Conservation (phyloP, 139 green algal species). For the Pleodorina starrii region DNA sequence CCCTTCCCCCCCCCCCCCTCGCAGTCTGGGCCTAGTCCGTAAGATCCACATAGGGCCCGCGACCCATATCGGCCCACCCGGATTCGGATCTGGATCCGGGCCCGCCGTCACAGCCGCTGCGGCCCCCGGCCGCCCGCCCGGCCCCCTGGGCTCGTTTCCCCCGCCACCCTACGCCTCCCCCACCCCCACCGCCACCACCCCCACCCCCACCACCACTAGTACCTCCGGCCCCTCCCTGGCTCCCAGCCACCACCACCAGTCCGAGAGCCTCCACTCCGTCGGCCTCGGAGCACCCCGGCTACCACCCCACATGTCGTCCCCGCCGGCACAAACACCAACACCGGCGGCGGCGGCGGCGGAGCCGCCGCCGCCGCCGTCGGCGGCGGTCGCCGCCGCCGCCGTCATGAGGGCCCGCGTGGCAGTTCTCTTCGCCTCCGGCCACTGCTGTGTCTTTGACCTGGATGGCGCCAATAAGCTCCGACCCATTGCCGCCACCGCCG, state of each 20-base stretch:
- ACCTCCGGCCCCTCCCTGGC: not conserved
- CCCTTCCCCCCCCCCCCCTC: not conserved
- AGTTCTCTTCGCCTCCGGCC: slow-evolving; percentile 70
- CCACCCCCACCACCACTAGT: too few relatives aligned
- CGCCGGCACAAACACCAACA: not conserved
- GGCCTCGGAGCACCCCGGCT: not conserved
- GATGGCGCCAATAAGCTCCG: slow-evolving; percentile 58
- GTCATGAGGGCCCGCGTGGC: slow-evolving; percentile 59
- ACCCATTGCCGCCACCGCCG: not conserved
- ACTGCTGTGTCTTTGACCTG: slow-evolving; percentile 79
- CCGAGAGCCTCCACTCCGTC: not conserved
- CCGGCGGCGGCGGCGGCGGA: not conserved
- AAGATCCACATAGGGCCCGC: not conserved
- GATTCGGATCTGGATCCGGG: not conserved
- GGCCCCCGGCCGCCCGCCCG: not conserved
- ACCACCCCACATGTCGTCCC: not conserved
- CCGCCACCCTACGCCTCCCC: too few relatives aligned
- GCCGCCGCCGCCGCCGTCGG: not conserved
- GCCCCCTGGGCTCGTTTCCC: too few relatives aligned
- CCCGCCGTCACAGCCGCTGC: not conserved
- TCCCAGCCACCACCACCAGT: not conserved
- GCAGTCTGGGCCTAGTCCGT: slow-evolving; percentile 31
- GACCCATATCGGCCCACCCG: not conserved
- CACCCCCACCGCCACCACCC: too few relatives aligned
- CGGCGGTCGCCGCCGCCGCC: not conserved